Percentiles rank a stretch among this genome's conserved stretches.
Evolutionary conservation across 768 basidiomycete species (phyloP).

Genomic region (Lactarius pseudohatsudake): DNA sequence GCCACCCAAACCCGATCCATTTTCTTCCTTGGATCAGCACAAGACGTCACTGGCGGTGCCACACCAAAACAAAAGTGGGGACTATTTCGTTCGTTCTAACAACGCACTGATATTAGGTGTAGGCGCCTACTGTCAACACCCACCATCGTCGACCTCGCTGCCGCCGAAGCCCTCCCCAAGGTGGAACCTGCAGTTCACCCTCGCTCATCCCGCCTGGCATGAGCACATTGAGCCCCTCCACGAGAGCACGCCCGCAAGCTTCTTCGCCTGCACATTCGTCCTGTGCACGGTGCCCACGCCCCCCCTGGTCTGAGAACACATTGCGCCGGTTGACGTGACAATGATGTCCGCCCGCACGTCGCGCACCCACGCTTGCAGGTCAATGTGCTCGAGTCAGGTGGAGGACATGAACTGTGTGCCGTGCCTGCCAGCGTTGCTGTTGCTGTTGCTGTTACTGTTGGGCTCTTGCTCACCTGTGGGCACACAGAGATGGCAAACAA

Average conservation of each 20-base stretch:
- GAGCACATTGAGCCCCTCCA: conserved; percentile 67
- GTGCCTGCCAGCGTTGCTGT: conserved; percentile 32
- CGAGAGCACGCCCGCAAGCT: conserved; percentile 70
- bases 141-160: too few relatives aligned
- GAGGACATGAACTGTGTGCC: conserved; percentile 62
- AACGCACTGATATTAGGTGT: too few relatives aligned
- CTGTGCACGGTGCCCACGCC: conserved; percentile 75
- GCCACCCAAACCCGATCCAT: too few relatives aligned
- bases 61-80: too few relatives aligned
- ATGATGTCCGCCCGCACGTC: conserved; percentile 77
- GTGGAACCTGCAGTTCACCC: conserved; percentile 69
- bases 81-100: too few relatives aligned
- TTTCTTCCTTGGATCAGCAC: too few relatives aligned
- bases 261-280: conserved; percentile 82
- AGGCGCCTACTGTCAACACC: too few relatives aligned
- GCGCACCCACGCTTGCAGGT: conserved; percentile 72
- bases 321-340: conserved; percentile 60
- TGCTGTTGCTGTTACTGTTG: conserved; percentile 13
- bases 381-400: conserved; percentile 85
- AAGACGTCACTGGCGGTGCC: too few relatives aligned
- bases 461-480: conserved; percentile 53
- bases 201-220: conserved; percentile 74
- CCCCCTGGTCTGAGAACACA: conserved; percentile 69
- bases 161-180: too few relatives aligned
- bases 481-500: conserved; percentile 76